Conservation (phyloP, 345 rosid genomes). For the Geranium brycei region DNA sequence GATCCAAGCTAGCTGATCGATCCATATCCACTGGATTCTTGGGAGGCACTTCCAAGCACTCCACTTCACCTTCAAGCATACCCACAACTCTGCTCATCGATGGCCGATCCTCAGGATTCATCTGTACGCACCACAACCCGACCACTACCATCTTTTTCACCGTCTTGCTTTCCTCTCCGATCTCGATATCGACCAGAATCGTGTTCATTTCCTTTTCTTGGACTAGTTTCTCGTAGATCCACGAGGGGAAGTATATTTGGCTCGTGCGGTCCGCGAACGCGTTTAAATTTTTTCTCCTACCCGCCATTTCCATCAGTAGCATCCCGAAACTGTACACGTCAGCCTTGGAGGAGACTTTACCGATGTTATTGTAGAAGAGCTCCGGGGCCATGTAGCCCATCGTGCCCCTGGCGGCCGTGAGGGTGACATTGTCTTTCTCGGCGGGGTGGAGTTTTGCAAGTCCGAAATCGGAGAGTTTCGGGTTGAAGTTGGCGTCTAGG, state of each 20-base stretch:
- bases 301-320: conserved; percentile 1
- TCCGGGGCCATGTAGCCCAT: no score
- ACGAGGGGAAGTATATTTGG: conserved; percentile 3
- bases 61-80: background rate
- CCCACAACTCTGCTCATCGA: background rate
- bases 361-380: no score
- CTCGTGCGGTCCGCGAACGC: background rate
- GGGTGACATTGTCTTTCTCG: background rate
- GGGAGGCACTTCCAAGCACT: no score
- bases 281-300: background rate
- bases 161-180: background rate
- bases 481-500: background rate
- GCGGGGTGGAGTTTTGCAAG: conserved; percentile 1
- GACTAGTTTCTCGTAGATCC: background rate
- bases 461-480: conserved; percentile 6
- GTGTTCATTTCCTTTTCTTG: background rate
- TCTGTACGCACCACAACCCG: no score
- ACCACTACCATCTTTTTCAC: background rate
- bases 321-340: background rate
- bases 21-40: no score
- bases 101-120: background rate
- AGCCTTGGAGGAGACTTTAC: background rate
- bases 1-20: no score
- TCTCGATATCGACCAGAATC: background rate
- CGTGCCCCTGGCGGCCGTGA: background rate